These are phyloP conservation scores for Termitomyces heimii DNA, from an alignment of 768 basidiomycete genomes.

Conservation along the genomic window DNA sequence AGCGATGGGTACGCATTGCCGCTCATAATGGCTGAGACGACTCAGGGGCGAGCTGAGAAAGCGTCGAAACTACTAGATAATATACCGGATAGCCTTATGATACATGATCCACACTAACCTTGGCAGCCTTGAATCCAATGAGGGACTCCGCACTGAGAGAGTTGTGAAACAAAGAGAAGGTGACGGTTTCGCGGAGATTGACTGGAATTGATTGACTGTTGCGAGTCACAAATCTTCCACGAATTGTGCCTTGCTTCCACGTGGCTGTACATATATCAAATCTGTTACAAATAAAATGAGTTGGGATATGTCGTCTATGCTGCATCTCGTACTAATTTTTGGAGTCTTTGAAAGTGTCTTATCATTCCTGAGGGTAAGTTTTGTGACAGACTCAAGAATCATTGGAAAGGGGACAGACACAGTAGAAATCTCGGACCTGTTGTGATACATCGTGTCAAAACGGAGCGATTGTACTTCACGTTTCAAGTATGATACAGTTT, in stretches of 20 bases:
- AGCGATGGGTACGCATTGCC: slow-evolving; percentile 24
- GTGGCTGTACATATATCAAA: slow-evolving; percentile 11
- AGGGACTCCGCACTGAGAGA: background rate
- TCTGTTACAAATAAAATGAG: background rate
- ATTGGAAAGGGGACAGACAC: too few species aligned
- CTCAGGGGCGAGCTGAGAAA: background rate
- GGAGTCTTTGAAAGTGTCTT: too few species aligned
- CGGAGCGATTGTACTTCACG: background rate
- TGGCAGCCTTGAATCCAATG: background rate
- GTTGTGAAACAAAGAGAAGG: background rate
- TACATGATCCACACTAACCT: background rate
- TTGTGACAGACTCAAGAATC: too few species aligned
- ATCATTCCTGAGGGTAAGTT: too few species aligned
- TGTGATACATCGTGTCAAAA: background rate
- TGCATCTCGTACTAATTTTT: too few species aligned
- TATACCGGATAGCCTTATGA: background rate
- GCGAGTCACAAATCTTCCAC: background rate
- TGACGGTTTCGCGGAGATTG: background rate
- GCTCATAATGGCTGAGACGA: slow-evolving; percentile 16
- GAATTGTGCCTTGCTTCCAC: background rate
- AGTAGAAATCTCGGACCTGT: background rate
- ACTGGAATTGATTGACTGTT: background rate
- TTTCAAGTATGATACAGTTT: background rate
- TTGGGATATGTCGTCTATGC: background rate
- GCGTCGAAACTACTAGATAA: background rate